phyloP scores from a whole-genome alignment of 2,329 filamentous ascomycete genomes.

The Botrytis deweyae region DNA sequence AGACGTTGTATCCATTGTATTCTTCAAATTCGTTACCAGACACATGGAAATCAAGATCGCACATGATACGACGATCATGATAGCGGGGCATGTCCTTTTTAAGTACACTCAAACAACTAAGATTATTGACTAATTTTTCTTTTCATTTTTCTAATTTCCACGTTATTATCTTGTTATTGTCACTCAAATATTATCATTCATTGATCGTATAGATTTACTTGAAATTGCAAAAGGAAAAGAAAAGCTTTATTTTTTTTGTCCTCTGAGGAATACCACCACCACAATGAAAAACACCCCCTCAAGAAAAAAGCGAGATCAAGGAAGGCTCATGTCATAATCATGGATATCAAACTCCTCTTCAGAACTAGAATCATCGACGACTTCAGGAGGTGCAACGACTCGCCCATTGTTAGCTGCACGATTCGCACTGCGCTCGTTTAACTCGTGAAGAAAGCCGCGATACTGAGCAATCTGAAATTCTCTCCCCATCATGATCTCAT shows the following conservation, averaged over 20 bases:
- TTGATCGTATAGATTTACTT: background rate
- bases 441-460: background rate
- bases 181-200: background rate
- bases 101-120: background rate
- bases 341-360: background rate
- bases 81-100: background rate
- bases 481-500: background rate
- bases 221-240: background rate
- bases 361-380: background rate
- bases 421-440: background rate
- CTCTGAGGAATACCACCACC: background rate
- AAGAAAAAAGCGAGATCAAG: background rate
- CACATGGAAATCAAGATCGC: background rate
- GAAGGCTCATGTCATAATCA: background rate
- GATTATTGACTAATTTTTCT: background rate
- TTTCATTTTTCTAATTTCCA: background rate
- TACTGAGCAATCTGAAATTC: background rate
- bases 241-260: background rate
- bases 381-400: background rate
- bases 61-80: background rate
- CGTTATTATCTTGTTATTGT: background rate
- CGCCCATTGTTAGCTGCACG: background rate
- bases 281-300: background rate
- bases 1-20: background rate
- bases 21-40: background rate